phyloP scores from a whole-genome alignment of 1,139 yeast genomes.

The Pichia sp. region DNA sequence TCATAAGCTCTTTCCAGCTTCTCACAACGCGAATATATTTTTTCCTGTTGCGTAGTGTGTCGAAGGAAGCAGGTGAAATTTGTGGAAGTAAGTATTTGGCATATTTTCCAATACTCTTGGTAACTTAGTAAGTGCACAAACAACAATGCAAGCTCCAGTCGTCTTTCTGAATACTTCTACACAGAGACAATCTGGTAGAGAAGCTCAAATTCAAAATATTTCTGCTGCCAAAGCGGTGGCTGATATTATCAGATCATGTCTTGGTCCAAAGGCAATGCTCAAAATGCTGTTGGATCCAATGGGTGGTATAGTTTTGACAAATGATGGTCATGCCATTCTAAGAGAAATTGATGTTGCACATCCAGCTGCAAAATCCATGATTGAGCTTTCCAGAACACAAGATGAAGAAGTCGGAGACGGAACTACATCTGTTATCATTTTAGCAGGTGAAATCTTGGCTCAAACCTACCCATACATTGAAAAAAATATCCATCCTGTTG shows the following conservation, averaged over 20 bases:
- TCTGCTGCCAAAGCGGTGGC: constrained; percentile 99
- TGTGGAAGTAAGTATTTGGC: too few relatives aligned
- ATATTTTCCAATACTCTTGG: background rate
- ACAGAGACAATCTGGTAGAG: constrained; percentile 93
- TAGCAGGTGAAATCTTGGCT: constrained; percentile 95
- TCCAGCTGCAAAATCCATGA: constrained; percentile 99
- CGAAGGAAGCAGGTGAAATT: too few relatives aligned
- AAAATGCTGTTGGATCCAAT: constrained; percentile 97
- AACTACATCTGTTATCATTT: constrained; percentile 88
- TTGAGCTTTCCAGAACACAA: constrained; percentile 93
- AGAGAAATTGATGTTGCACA: constrained; percentile 89
- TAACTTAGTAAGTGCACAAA: background rate
- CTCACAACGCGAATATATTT: too few relatives aligned
- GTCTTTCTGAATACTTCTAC: constrained; percentile 76
- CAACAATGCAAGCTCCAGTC: constrained; percentile 62
- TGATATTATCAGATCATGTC: constrained; percentile 92
- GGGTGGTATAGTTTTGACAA: constrained; percentile 97
- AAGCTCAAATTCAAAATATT: constrained; percentile 93
- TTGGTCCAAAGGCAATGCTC: constrained; percentile 99
- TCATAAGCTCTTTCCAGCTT: too few relatives aligned
- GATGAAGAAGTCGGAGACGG: constrained; percentile 99
- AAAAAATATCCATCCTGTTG: constrained; percentile 93
- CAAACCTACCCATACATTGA: constrained; percentile 92
- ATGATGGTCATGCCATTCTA: constrained; percentile 93
- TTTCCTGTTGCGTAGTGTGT: too few relatives aligned